These are phyloP conservation scores for Scalesia atractyloides DNA, from an alignment of 129 eudicot species.

Conservation along the genomic window DNA sequence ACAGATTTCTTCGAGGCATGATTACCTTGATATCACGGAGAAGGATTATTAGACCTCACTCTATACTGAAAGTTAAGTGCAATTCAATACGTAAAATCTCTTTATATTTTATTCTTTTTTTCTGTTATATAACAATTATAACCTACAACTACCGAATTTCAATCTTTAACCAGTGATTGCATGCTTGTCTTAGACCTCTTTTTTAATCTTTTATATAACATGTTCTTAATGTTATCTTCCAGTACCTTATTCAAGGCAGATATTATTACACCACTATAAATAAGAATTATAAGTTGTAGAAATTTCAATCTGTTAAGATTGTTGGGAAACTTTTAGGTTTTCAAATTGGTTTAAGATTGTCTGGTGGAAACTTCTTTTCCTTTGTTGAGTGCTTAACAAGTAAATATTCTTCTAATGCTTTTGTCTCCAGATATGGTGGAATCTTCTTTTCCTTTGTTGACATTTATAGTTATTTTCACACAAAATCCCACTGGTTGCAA, in stretches of 20 bases:
- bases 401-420: neutral
- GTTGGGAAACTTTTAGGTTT: no score
- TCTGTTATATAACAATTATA: neutral
- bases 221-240: conserved; percentile 2
- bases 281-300: neutral
- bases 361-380: no score
- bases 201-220: neutral
- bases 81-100: conserved; percentile 70
- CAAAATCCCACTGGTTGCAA: no score
- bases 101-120: conserved; percentile 7
- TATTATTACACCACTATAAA: neutral
- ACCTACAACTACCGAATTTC: neutral
- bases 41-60: conserved; percentile 82
- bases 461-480: no score
- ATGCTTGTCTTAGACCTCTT: neutral
- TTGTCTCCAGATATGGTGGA: conserved; percentile 58
- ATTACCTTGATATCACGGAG: conserved; percentile 74
- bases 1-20: conserved; percentile 74
- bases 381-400: neutral
- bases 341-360: no score
- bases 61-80: conserved; percentile 77
- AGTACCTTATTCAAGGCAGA: neutral
- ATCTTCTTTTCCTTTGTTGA: no score
- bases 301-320: neutral
- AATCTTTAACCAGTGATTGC: neutral